These are phyloP conservation scores for Alisma plantagoaquatica DNA, from an alignment of 106 monocot genomes.

Conservation along the genomic window DNA sequence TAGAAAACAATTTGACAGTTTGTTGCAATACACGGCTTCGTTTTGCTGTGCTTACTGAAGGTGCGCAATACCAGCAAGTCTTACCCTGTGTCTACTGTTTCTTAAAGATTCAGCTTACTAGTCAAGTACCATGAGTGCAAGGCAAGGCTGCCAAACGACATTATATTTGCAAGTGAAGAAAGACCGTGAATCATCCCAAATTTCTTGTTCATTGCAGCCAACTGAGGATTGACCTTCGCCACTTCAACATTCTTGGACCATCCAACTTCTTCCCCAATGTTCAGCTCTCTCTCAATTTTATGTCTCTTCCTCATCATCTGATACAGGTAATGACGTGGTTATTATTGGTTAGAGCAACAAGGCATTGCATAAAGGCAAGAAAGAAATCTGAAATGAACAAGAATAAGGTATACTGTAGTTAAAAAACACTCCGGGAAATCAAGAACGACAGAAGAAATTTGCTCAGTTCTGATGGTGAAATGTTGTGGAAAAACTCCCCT, in stretches of 20 bases:
- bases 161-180: slow-evolving; percentile 78
- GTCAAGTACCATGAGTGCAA: slow-evolving; percentile 84
- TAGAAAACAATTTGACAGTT: too few species aligned
- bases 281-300: slow-evolving; percentile 64
- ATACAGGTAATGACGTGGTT: too few species aligned
- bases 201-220: slow-evolving; percentile 75
- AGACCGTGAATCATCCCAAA: slow-evolving; percentile 88
- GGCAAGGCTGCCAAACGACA: slow-evolving; percentile 72
- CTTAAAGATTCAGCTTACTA: slow-evolving; percentile 33
- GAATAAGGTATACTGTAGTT: background rate
- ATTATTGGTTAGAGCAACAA: too few species aligned
- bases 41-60: too few species aligned
- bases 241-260: slow-evolving; percentile 57
- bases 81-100: too few species aligned
- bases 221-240: slow-evolving; percentile 54
- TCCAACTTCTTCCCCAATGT: slow-evolving; percentile 71
- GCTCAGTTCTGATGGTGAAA: too few species aligned
- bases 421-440: too few species aligned
- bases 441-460: too few species aligned
- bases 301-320: slow-evolving; percentile 97
- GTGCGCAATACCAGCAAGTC: too few species aligned
- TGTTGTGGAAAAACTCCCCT: too few species aligned
- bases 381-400: background rate
- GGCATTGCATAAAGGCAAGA: background rate
- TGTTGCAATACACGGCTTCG: too few species aligned